Evolutionary conservation across 2,329 filamentous ascomycete species (phyloP).

Genomic region (Talaromyces albobiverticillius): DNA sequence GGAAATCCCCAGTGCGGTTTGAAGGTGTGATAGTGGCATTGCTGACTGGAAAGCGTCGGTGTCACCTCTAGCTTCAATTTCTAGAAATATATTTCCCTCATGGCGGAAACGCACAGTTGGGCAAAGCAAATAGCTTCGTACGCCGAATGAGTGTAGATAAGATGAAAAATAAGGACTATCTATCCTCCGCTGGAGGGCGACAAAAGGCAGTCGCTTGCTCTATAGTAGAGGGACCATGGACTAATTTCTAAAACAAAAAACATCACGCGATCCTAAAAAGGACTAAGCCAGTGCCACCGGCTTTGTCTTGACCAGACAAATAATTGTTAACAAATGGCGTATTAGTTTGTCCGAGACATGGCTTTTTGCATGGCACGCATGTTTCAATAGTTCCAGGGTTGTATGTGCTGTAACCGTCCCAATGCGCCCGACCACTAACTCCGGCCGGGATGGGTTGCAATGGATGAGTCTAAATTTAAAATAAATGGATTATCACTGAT

Average conservation of each 20-base stretch:
- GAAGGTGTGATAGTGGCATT: neutral
- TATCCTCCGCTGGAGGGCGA: neutral
- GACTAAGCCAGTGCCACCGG: neutral
- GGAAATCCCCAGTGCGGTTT: neutral
- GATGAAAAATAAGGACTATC: neutral
- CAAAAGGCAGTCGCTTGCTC: neutral
- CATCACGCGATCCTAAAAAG: neutral
- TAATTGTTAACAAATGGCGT: neutral
- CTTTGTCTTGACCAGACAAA: neutral
- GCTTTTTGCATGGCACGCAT: neutral
- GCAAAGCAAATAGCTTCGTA: neutral
- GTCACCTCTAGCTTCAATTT: neutral
- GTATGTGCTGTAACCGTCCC: no score
- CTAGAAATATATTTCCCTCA: neutral
- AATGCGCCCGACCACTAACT: no score
- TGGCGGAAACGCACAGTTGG: neutral
- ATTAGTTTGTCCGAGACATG: neutral
- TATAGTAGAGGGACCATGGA: no score
- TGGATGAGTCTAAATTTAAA: no score
- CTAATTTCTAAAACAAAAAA: no score
- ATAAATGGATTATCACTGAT: no score
- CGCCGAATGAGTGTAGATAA: neutral
- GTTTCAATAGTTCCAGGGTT: no score
- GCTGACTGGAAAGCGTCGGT: neutral
- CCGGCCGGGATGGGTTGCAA: no score